phyloP scores from a whole-genome alignment of 2,329 filamentous ascomycete species.

The Fusarium luffae region DNA sequence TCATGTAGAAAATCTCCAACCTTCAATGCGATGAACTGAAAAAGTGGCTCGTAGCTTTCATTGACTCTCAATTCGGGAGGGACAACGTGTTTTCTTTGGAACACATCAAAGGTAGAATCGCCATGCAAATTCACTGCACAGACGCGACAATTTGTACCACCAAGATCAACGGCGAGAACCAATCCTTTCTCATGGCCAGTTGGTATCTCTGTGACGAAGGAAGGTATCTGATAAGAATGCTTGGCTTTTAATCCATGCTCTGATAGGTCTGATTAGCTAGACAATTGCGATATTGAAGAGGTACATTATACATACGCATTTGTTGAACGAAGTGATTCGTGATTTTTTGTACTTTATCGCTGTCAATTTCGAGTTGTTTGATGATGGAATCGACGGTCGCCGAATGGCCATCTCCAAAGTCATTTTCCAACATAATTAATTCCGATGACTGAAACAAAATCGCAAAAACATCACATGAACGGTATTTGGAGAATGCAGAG shows the following conservation, averaged over 20 bases:
- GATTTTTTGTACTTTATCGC: not conserved
- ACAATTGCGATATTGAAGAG: not conserved
- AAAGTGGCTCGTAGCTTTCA: not conserved
- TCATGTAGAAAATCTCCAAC: not conserved
- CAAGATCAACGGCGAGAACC: constrained; percentile 4
- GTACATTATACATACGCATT: constrained; percentile 7
- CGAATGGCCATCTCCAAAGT: not conserved
- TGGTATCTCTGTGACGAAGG: constrained; percentile 15
- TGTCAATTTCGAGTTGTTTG: not conserved
- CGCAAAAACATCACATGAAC: not conserved
- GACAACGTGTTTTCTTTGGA: not conserved
- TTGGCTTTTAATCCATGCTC: constrained; percentile 18
- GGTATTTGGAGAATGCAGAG: not conserved
- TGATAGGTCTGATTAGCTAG: constrained; percentile 8
- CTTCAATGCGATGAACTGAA: constrained; percentile 1
- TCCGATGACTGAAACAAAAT: too few relatives aligned
- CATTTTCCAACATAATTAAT: not conserved
- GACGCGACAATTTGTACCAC: constrained; percentile 6
- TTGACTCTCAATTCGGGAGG: constrained; percentile 3
- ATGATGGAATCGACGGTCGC: not conserved
- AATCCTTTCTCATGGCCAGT: constrained; percentile 14
- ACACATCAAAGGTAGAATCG: constrained; percentile 9
- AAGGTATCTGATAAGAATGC: constrained; percentile 28
- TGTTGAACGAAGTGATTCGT: not conserved
- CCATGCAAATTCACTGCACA: constrained; percentile 9